Evolutionary conservation across 352 stramenopile species (phyloP).

Genomic region (Globisporangium cystogenes): DNA sequence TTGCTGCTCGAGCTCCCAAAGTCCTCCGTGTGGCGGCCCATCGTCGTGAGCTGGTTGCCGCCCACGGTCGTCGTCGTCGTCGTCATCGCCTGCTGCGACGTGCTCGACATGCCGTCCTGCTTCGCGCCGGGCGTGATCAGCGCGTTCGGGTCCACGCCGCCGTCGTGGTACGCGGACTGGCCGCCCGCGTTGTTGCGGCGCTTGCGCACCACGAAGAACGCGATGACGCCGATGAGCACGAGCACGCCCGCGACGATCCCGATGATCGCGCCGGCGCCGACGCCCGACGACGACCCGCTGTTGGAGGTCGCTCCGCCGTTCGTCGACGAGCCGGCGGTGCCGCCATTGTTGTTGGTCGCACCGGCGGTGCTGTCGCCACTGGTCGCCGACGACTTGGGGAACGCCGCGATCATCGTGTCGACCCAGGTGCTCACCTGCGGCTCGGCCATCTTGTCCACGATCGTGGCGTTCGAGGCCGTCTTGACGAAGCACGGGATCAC

Average conservation of each 20-base stretch:
- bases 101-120: background rate
- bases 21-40: conserved; percentile 1
- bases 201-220: conserved; percentile 4
- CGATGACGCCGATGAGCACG: conserved; percentile 9
- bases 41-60: conserved; percentile 7
- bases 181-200: background rate
- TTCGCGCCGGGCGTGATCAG: conserved; percentile 5
- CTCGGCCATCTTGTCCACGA: conserved; percentile 1
- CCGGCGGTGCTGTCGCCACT: background rate
- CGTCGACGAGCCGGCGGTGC: background rate
- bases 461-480: background rate
- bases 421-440: conserved; percentile 9
- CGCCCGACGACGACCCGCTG: conserved; percentile 6
- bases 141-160: conserved; percentile 4
- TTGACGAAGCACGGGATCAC: conserved; percentile 7
- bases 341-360: background rate
- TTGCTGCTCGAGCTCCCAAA: conserved; percentile 22
- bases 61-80: conserved; percentile 1
- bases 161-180: background rate
- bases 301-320: background rate
- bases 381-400: background rate
- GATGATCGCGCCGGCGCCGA: conserved; percentile 5
- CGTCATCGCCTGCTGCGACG: background rate
- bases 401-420: conserved; percentile 9
- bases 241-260: conserved; percentile 6